These are phyloP conservation scores for Trifolium pratense DNA, from an alignment of 306 rosid genomes.

Conservation along the genomic window DNA sequence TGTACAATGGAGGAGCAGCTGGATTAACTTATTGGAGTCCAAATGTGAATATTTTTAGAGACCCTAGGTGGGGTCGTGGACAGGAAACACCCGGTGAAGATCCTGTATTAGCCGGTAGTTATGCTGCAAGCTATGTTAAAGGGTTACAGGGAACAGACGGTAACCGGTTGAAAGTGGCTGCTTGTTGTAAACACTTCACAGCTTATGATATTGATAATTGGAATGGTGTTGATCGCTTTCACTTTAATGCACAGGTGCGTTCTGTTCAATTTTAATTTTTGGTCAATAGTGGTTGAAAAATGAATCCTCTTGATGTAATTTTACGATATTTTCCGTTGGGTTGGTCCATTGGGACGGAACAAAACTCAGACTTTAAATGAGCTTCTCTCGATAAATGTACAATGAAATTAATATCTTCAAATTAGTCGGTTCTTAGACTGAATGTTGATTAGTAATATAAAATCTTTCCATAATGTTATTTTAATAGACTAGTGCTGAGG, in stretches of 20 bases:
- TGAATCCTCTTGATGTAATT: too few relatives aligned
- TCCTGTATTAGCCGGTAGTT: constrained; percentile 71
- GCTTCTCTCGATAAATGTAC: too few relatives aligned
- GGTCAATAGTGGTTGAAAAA: too few relatives aligned
- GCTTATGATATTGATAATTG: constrained; percentile 91
- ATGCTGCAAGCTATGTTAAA: constrained; percentile 74
- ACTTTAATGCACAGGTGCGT: constrained; percentile 81
- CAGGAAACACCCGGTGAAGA: constrained; percentile 99
- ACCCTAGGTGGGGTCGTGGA: constrained; percentile 97
- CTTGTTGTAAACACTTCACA: constrained; percentile 88
- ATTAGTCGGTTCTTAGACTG: too few relatives aligned
- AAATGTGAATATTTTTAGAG: constrained; percentile 81
- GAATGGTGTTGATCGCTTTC: constrained; percentile 91
- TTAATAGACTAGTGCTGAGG: background rate
- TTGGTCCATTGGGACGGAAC: too few relatives aligned
- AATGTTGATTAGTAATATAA: too few relatives aligned
- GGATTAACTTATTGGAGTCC: constrained; percentile 97
- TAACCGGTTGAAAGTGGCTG: constrained; percentile 81
- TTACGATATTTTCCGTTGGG: too few relatives aligned
- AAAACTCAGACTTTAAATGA: too few relatives aligned
- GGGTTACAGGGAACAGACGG: constrained; percentile 80
- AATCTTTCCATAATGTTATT: too few relatives aligned
- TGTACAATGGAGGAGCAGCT: constrained; percentile 83
- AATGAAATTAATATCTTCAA: too few relatives aligned
- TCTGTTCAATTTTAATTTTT: background rate